These are phyloP conservation scores for Vaccinium darrowii DNA, from an alignment of 148 eudicot genomes.

Conservation along the genomic window DNA sequence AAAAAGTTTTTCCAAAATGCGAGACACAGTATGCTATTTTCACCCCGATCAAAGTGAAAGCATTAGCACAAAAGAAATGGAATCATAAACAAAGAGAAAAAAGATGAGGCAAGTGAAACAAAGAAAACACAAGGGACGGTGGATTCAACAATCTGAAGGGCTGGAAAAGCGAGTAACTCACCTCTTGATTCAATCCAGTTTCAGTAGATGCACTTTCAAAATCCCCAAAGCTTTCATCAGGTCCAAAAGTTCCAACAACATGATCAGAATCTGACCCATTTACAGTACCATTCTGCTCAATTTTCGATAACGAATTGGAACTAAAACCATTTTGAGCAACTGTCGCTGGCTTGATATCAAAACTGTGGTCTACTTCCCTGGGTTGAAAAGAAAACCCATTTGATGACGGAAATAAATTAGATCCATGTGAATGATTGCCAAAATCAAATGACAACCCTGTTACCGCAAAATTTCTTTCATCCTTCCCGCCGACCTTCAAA, in stretches of 20 bases:
- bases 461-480: conserved; percentile 33
- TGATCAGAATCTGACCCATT: conserved; percentile 28
- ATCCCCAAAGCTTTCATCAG: conserved; percentile 65
- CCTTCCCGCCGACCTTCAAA: conserved; percentile 35
- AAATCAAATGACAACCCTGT: conserved; percentile 30
- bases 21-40: background rate
- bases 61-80: background rate
- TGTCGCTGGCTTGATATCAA: conserved; percentile 28
- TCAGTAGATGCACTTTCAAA: conserved; percentile 53
- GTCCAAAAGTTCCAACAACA: conserved; percentile 33
- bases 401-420: conserved; percentile 38
- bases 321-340: conserved; percentile 30
- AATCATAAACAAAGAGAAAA: background rate
- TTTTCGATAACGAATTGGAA: conserved; percentile 27
- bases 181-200: conserved; percentile 44
- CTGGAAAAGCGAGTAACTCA: conserved; percentile 23
- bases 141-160: background rate
- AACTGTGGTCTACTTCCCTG: conserved; percentile 23
- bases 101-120: background rate
- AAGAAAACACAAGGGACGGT: background rate
- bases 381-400: conserved; percentile 25
- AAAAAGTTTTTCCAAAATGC: background rate
- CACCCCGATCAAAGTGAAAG: background rate
- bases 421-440: conserved; percentile 25
- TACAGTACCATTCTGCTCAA: conserved; percentile 26